A percentile compares a stretch with the other conserved stretches of the same genome.
Conservation (phyloP, 1,284 basidiomycete species). For the Peniophora sp. region DNA sequence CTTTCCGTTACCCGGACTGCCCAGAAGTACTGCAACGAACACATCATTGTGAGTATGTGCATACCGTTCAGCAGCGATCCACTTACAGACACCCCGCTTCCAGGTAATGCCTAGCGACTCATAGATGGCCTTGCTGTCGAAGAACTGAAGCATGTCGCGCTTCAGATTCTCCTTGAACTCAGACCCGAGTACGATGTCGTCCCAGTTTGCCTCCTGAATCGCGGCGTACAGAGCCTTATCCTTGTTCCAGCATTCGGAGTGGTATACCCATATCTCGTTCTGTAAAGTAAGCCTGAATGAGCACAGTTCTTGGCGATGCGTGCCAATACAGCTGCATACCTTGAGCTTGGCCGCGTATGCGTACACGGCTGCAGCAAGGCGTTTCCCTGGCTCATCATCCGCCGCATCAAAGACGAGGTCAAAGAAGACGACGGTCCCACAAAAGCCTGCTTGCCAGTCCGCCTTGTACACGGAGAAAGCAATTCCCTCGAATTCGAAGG, state of each 20-base stretch:
- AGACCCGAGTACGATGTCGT: constrained; percentile 30
- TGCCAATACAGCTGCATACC: no score
- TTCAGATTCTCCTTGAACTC: constrained; percentile 27
- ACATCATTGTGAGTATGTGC: no score
- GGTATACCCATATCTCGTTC: constrained; percentile 32
- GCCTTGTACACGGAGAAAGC: constrained; percentile 14
- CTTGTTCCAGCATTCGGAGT: constrained; percentile 26
- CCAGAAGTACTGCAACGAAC: constrained; percentile 14
- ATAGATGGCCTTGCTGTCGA: constrained; percentile 30
- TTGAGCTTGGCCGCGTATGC: constrained; percentile 16
- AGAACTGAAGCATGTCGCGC: constrained; percentile 33
- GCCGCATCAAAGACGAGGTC: constrained; percentile 14
- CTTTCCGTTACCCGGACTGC: constrained; percentile 25
- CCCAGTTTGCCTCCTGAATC: constrained; percentile 28
- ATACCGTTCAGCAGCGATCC: no score
- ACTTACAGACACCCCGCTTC: constrained; percentile 22
- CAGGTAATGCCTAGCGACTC: constrained; percentile 32
- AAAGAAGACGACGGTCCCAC: constrained; percentile 9
- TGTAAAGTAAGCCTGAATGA: no score
- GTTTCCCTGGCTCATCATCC: constrained; percentile 11
- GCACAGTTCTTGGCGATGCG: no score
- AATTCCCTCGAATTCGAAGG: constrained; percentile 12
- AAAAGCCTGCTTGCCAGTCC: constrained; percentile 8
- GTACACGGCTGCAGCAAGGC: constrained; percentile 22
- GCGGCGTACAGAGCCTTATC: constrained; percentile 27